phyloP scores from a whole-genome alignment of 345 rosid species.

The Combretum micranthum region DNA sequence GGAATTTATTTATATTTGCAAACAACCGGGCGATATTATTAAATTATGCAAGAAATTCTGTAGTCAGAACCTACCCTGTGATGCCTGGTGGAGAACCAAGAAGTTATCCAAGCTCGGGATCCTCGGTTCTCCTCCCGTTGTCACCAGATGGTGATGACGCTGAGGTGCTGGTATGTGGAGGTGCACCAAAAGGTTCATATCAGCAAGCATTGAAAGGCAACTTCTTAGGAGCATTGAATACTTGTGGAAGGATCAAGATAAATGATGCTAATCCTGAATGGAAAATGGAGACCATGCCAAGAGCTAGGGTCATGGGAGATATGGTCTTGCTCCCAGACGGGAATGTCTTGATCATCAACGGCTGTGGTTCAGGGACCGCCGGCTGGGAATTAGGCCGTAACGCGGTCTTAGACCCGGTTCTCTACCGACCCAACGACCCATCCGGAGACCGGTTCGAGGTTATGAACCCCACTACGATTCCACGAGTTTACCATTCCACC shows the following conservation, averaged over 20 bases:
- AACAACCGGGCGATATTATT: conserved; percentile 35
- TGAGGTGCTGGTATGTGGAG: conserved; percentile 48
- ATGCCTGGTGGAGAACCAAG: conserved; percentile 43
- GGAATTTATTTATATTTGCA: conserved; percentile 44
- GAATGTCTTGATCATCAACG: conserved; percentile 49
- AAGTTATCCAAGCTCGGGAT: conserved; percentile 49
- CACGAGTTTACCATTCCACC: conserved; percentile 61
- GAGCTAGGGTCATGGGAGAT: conserved; percentile 56
- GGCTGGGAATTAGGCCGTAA: conserved; percentile 45
- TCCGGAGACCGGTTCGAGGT: conserved; percentile 27
- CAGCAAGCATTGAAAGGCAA: conserved; percentile 9
- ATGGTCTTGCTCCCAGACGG: conserved; percentile 61
- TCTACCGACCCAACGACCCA: conserved; percentile 37
- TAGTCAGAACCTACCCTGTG: conserved; percentile 32
- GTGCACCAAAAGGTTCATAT: conserved; percentile 53
- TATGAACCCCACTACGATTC: conserved; percentile 37
- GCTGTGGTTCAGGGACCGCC: conserved; percentile 42
- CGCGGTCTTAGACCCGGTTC: conserved; percentile 30
- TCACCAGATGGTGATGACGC: conserved; percentile 9
- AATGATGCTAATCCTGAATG: conserved; percentile 36
- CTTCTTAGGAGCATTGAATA: conserved; percentile 23
- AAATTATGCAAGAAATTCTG: conserved; percentile 24
- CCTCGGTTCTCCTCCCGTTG: conserved; percentile 38
- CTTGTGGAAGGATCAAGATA: conserved; percentile 44
- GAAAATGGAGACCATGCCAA: conserved; percentile 56